Evolutionary conservation across 306 rosid genomes (phyloP), one percentile per base, ranked within the genome.

Genomic region (Parietaria judaica): DNA sequence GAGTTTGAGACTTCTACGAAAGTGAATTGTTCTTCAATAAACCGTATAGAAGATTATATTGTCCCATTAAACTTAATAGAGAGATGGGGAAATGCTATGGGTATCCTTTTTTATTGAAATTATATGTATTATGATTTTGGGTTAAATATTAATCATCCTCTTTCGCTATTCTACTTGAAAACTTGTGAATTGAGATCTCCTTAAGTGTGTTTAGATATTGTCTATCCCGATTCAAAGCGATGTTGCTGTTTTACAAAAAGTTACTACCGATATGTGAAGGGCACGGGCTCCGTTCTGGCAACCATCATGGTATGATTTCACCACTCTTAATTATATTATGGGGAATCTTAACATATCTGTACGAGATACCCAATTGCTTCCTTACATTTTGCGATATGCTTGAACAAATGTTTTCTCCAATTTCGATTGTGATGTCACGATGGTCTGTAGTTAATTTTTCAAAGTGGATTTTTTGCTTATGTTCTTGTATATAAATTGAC

Each of bases 31-130:
- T 65, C 71, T 41, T 58, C 61, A 46, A n/a, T 61, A 51, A 77
- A 68, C 70, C 60, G 84, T 58, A 51, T 75, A n/a, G 77, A 78
- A 65, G 82, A 77, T 66, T 92, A 82, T 77, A 45, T 66, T 31
- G 94, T 88, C 54, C 90, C 90, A n/a, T 64, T 74, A 34, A 74
- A 84, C 73, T 80, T 88, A 88, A 71, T 92, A 70, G 99, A 92
- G 77, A 81, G 95, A 71, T 92, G 96, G 97, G 99, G 96, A 70
- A 88, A 82, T 84, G 95, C 88, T 41, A 84, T 88, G 99, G 97
- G 96, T 92, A 92, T 92, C 99, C 96, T 80, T 85, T 71, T 66
- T 62, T 6, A 38, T 46, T 10, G 14, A n/a, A 3, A 46, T 46
- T 46, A 13, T 46, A 7, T 46, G 50, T 23, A 23, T 2, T 23